These are phyloP conservation scores for Ilex paraguariensis DNA, from an alignment of 305 asterid species.

Conservation along the genomic window DNA sequence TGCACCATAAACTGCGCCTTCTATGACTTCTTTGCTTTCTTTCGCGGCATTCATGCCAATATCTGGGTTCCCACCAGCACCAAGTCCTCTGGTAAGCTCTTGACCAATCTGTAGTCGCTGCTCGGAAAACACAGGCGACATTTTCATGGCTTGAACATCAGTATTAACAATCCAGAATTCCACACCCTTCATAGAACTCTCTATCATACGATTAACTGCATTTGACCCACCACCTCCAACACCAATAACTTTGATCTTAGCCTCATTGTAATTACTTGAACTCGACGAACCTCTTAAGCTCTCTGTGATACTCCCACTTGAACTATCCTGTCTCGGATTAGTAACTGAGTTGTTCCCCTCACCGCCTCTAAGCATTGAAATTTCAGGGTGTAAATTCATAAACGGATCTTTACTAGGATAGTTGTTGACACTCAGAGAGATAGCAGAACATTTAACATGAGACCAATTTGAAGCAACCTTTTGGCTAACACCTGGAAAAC, in stretches of 20 bases:
- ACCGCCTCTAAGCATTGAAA: slow-evolving; percentile 88
- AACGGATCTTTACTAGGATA: slow-evolving; percentile 70
- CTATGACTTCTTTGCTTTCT: slow-evolving; percentile 77
- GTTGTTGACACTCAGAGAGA: slow-evolving; percentile 55
- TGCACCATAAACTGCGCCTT: slow-evolving; percentile 79
- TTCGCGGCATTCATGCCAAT: slow-evolving; percentile 89
- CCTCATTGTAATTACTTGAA: slow-evolving; percentile 35
- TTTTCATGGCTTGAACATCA: slow-evolving; percentile 86
- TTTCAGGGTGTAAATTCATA: slow-evolving; percentile 83
- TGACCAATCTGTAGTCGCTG: slow-evolving; percentile 85
- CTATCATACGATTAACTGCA: slow-evolving; percentile 79
- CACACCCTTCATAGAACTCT: slow-evolving; percentile 90
- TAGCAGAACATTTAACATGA: slow-evolving; percentile 56
- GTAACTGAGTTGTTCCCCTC: slow-evolving; percentile 45
- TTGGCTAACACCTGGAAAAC: slow-evolving; percentile 20
- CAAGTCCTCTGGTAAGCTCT: slow-evolving; percentile 95
- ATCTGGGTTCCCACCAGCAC: slow-evolving; percentile 98
- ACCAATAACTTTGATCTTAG: slow-evolving; percentile 65
- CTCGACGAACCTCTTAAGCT: slow-evolving; percentile 28
- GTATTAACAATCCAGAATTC: slow-evolving; percentile 98
- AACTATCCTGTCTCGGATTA: slow-evolving; percentile 46
- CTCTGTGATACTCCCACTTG: slow-evolving; percentile 55
- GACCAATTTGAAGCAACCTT: slow-evolving; percentile 32
- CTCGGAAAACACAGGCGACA: slow-evolving; percentile 72
- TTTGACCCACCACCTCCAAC: slow-evolving; percentile 99